Evolutionary conservation across 2,329 filamentous ascomycete species (phyloP).

Genomic region (Penicillium brasilianum): DNA sequence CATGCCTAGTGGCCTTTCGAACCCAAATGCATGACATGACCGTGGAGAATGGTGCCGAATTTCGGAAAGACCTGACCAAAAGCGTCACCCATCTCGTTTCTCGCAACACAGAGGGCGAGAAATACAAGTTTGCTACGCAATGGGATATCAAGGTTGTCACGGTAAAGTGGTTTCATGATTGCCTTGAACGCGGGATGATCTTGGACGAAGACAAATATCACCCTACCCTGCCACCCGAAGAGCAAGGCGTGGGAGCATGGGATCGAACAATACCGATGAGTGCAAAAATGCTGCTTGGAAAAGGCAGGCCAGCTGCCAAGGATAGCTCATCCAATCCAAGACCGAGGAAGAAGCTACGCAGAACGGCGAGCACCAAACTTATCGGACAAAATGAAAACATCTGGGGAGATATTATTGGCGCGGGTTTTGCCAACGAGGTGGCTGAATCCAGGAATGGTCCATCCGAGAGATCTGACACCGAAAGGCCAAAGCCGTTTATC

Average conservation of each 20-base stretch:
- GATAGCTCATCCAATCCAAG: constrained; percentile 60
- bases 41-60: constrained; percentile 74
- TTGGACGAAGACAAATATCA: constrained; percentile 86
- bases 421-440: constrained; percentile 37
- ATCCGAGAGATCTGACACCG: constrained; percentile 23
- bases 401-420: constrained; percentile 86
- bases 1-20: constrained; percentile 64
- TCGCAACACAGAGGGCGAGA: constrained; percentile 77
- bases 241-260: constrained; percentile 81
- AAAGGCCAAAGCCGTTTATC: constrained; percentile 30
- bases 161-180: constrained; percentile 83
- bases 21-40: constrained; percentile 72
- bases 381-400: constrained; percentile 78
- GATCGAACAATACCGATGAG: constrained; percentile 53
- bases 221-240: constrained; percentile 68
- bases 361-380: constrained; percentile 84
- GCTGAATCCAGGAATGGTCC: constrained; percentile 35
- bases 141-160: constrained; percentile 84
- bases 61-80: constrained; percentile 85
- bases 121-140: constrained; percentile 82
- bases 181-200: constrained; percentile 83
- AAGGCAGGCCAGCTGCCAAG: constrained; percentile 45
- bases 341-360: constrained; percentile 75
- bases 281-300: constrained; percentile 20
- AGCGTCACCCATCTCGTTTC: constrained; percentile 87